Base-by-base conservation (phyloP, 495 filamentous ascomycete species). In the Penicillium cinerascens region DNA sequence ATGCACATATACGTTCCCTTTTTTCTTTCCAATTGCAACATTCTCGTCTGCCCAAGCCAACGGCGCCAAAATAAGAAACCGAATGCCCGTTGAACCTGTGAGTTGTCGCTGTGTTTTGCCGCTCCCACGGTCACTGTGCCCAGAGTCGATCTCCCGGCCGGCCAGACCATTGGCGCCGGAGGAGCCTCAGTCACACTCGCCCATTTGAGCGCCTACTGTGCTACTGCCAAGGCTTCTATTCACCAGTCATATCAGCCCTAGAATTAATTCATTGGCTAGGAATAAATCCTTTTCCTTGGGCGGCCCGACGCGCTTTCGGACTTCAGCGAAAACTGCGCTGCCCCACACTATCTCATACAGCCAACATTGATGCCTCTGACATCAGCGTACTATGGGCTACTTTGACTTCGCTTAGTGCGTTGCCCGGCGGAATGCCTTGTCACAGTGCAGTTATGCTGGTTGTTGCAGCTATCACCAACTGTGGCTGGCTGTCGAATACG, bases 381-480 rank as follows among this genome's bases (percentile, higher is more conserved):
- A n/a, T n/a, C 26, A 15, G 18, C 4, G n/a, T 17, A 8, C 8
- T 4, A 33, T 33, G 29, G 13, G 10, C 2, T 15, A 15, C 10
- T 13, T 33, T 15, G 4, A 8, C 29, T 41, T 40, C 11, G 15
- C 16, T 49, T 20, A 35, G 4, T 8, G 2, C 1, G 13, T 33
- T 33, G 2, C 29, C 4, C 3, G 29, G 7, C 3, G 1, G 9
- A 53, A 40, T 41, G 46, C 36, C 51, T 60, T 35, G 49, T 58
- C 46, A 53, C 51, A 33, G 35, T 55, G 56, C 60, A 63, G 42
- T 37, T 8, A 8, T 33, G 29, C 29, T 33, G 29, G 29, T 52
- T 18, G 49, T 56, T 55, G 52, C 51, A 56, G 55, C 58, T 68
- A 66, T 72, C 67, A 70, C 65, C 70, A 73, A 73, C 68, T 69